phyloP scores from a whole-genome alignment of 768 basidiomycete species.

The Lentinula aciculospora region DNA sequence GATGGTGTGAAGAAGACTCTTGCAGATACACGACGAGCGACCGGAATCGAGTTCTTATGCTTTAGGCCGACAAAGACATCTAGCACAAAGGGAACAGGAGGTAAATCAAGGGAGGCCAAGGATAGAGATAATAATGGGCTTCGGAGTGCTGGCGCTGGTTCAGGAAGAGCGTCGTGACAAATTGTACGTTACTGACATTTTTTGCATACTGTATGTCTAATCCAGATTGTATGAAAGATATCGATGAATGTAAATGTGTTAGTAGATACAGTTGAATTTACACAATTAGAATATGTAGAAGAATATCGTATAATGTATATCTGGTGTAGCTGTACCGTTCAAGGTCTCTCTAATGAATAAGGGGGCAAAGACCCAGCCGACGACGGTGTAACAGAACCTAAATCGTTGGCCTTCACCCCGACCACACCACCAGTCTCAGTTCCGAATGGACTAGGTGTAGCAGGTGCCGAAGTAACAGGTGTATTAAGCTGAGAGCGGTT shows the following conservation, averaged over 20 bases:
- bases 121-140: neutral
- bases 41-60: conserved; percentile 92
- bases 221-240: neutral
- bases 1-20: conserved; percentile 90
- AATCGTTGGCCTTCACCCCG: conserved; percentile 1
- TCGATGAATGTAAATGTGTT: neutral
- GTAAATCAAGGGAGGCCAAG: neutral
- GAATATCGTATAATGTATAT: neutral
- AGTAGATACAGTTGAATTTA: conserved; percentile 1
- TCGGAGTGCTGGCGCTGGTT: neutral
- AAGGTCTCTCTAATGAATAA: conserved; percentile 22
- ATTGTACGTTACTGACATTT: too few relatives aligned
- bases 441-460: conserved; percentile 44
- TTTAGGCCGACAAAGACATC: conserved; percentile 69
- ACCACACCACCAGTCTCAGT: conserved; percentile 8
- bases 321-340: neutral
- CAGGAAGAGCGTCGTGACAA: neutral
- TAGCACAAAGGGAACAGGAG: neutral
- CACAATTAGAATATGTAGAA: neutral
- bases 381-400: conserved; percentile 21
- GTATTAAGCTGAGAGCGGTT: conserved; percentile 84
- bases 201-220: neutral
- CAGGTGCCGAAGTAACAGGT: conserved; percentile 57
- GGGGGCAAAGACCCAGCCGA: conserved; percentile 37
- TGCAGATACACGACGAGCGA: conserved; percentile 82